A percentile compares a stretch with the other conserved stretches of the same genome.
Conservation (phyloP, 371 early-diverging fungal genomes). For the Funneliformis caledonium region DNA sequence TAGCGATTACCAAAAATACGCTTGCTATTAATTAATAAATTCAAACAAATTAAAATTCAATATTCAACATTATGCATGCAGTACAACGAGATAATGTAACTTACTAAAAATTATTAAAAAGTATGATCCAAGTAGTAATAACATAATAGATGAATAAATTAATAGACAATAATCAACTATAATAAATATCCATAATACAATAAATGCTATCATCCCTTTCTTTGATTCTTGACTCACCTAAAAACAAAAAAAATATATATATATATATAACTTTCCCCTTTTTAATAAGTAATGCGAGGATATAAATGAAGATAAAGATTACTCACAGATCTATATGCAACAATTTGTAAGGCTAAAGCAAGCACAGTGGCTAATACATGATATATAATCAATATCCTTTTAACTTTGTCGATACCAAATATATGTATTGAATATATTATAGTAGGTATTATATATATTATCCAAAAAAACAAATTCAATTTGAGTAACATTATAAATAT, state of each 20-base stretch:
- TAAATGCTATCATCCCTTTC: not conserved
- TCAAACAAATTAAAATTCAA: too few species aligned
- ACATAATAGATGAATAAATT: not conserved
- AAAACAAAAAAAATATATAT: not conserved
- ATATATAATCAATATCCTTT: not conserved
- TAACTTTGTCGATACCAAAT: too few species aligned
- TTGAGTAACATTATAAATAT: conserved; percentile 14
- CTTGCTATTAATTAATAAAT: not conserved
- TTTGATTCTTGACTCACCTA: not conserved
- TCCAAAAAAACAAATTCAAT: not conserved
- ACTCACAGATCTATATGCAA: not conserved
- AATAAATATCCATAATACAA: not conserved
- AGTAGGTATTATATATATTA: conserved; percentile 13
- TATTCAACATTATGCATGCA: too few species aligned
- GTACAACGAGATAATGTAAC: not conserved
- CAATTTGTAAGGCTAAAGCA: not conserved
- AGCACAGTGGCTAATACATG: not conserved
- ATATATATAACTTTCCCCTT: not conserved
- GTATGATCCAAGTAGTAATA: not conserved
- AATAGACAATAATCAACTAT: not conserved
- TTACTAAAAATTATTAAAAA: not conserved
- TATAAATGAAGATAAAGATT: not conserved
- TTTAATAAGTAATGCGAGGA: too few species aligned
- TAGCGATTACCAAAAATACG: not conserved
- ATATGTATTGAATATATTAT: not conserved